Evolutionary conservation across 2,329 filamentous ascomycete species (phyloP).

Genomic region (Fusarium succisae): DNA sequence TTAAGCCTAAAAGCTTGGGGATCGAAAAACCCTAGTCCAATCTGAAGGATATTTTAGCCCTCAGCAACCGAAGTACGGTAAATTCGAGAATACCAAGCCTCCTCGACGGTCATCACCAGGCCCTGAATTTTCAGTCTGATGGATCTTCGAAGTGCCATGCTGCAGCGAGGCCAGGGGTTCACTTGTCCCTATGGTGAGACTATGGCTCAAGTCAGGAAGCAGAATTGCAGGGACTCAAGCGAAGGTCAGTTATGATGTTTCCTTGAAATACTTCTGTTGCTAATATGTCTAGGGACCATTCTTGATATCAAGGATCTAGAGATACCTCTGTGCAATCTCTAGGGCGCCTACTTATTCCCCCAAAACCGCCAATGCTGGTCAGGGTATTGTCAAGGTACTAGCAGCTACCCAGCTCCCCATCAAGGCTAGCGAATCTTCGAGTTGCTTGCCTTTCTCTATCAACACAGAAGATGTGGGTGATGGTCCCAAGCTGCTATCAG

Average conservation of each 20-base stretch:
- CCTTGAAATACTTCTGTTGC: background rate
- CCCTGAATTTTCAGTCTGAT: constrained; percentile 55
- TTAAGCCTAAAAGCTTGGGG: constrained; percentile 46
- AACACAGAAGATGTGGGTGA: background rate
- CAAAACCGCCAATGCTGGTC: constrained; percentile 11
- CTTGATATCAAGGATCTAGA: constrained; percentile 39
- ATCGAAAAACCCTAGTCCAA: constrained; percentile 48
- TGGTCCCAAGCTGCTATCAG: background rate
- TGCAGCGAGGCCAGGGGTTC: background rate
- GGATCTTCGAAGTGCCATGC: background rate
- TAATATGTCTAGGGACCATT: constrained; percentile 26
- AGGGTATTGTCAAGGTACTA: constrained; percentile 15
- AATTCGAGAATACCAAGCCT: constrained; percentile 58
- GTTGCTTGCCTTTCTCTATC: constrained; percentile 14
- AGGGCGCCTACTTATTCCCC: constrained; percentile 17
- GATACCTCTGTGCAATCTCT: constrained; percentile 31
- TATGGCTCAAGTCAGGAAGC: background rate
- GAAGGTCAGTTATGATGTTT: background rate
- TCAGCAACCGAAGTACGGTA: constrained; percentile 56
- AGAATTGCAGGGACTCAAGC: background rate
- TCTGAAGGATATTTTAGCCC: constrained; percentile 47
- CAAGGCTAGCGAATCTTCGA: background rate
- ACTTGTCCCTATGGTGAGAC: constrained; percentile 3
- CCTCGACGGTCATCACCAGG: constrained; percentile 58
- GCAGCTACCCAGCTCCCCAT: constrained; percentile 9